Conservation (phyloP, 371 early-diverging fungal genomes). For the Lichtheimia hyalospora region DNA sequence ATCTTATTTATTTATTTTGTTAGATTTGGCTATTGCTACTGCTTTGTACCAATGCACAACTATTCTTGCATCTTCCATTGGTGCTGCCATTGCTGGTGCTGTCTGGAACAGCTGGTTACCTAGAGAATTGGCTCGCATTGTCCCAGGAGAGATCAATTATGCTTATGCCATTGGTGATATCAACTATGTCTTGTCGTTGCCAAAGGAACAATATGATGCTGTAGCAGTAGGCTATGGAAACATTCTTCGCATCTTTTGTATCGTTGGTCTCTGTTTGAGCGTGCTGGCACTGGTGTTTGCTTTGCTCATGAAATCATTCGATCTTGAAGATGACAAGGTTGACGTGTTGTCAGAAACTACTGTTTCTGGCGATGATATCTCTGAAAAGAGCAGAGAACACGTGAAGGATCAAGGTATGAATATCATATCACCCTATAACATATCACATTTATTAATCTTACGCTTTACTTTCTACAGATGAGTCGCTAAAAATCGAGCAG, state of each 20-base stretch:
- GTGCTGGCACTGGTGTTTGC: slow-evolving; percentile 15
- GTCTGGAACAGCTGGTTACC: slow-evolving; percentile 49
- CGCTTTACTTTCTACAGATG: too few relatives aligned
- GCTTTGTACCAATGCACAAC: slow-evolving; percentile 41
- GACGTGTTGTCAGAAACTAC: slow-evolving; percentile 8
- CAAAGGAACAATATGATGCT: slow-evolving; percentile 17
- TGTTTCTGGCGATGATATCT: slow-evolving; percentile 3
- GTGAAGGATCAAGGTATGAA: too few relatives aligned
- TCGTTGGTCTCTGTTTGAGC: slow-evolving; percentile 26
- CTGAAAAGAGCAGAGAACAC: neutral
- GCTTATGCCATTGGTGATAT: slow-evolving; percentile 14
- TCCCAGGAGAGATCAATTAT: slow-evolving; percentile 36
- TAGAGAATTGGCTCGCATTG: slow-evolving; percentile 22
- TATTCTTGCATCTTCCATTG: slow-evolving; percentile 40
- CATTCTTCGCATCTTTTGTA: slow-evolving; percentile 36
- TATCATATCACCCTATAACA: too few relatives aligned
- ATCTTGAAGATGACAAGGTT: slow-evolving; percentile 15
- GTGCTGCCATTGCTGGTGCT: slow-evolving; percentile 44
- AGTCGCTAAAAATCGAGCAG: too few relatives aligned
- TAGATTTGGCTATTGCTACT: slow-evolving; percentile 38
- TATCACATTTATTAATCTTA: too few relatives aligned
- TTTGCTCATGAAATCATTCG: slow-evolving; percentile 14
- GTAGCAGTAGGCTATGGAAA: slow-evolving; percentile 22
- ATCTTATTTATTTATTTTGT: slow-evolving; percentile 12
- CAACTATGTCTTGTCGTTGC: slow-evolving; percentile 13